Base-by-base conservation (phyloP, 2,329 filamentous ascomycete species). In the Penicillium fuscoglaucum region DNA sequence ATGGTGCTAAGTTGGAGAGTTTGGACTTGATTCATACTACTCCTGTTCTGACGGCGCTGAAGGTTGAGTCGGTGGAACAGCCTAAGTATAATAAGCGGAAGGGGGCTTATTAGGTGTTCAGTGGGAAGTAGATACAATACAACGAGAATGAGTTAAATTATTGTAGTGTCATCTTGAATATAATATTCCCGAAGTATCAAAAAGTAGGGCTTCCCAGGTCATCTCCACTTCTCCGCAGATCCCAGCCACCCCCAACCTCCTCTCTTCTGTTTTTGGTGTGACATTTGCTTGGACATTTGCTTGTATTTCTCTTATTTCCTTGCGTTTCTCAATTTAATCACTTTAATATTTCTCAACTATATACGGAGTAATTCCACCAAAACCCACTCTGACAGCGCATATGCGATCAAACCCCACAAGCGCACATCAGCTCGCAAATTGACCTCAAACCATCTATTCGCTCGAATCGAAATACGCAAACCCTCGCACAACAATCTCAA, bases 1-100 rank as follows among this genome's bases (percentile, higher is more conserved):
- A 71, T 3, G 86, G 84, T 7, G 86, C 83, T 0, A 85, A 81
- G 66, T 65, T 90, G 10, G 80, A 81, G 0, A 80, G 79, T 0
- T 73, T 89, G 37, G 76, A 79, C 41, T 69, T 88, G 62, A 76
- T 74, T 26, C 72, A 80, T 19, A 79, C 80, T 19, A 78, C 75
- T 6, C 74, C 84, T 12, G 76, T 87, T 4, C 72, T 79, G 68
- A 84, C 82, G 48, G 80, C 80, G 5, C 72, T 83, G 61, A 70
- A 74, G 9, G 78, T 87, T 7, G 66, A 74, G 47, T 63, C 79
- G 6, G 79, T 82, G 1, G 70, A 77, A 0, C 81, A 80, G 13
- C 75, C 80, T 1, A 71, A 65, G 39, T 87, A 81, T 68, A 66
- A 68, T 40, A 65, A 68, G 62, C 78, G 85, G n/a, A 63, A 70